Evolutionary conservation across 2,329 filamentous ascomycete genomes (phyloP).

Genomic region (Fusarium circinatum): DNA sequence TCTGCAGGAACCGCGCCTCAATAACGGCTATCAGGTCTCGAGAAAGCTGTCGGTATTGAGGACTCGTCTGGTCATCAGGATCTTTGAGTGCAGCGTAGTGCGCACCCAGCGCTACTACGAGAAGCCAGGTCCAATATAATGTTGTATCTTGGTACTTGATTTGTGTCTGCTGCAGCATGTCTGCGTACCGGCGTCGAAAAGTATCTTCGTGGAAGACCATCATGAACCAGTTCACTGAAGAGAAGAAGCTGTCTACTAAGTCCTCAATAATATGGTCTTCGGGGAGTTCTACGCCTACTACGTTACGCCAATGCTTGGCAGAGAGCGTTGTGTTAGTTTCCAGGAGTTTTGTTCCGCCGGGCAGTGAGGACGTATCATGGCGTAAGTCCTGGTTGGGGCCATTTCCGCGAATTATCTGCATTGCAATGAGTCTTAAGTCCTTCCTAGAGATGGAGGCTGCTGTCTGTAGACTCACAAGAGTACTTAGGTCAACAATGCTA

Average conservation of each 20-base stretch:
- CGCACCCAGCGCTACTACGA: neutral
- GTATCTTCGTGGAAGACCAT: neutral
- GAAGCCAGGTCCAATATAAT: neutral
- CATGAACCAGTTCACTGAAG: neutral
- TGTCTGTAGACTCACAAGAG: neutral
- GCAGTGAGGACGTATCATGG: neutral
- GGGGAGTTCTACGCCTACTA: neutral
- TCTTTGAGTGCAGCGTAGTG: neutral
- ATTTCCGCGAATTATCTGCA: neutral
- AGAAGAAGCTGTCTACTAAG: neutral
- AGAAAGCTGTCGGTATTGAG: neutral
- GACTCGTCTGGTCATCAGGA: neutral
- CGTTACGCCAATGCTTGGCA: neutral
- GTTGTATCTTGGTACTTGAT: neutral
- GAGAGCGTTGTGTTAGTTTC: neutral
- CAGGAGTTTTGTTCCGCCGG: neutral
- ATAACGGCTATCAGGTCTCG: neutral
- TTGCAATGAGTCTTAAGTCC: fast-evolving
- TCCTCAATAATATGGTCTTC: fast-evolving
- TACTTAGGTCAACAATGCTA: neutral
- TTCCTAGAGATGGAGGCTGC: fast-evolving
- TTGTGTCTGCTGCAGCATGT: neutral
- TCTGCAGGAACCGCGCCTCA: neutral
- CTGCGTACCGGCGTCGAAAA: fast-evolving
- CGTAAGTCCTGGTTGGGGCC: neutral